Percentiles rank a stretch among this genome's conserved stretches.
phyloP scores from a whole-genome alignment of 2,329 filamentous ascomycete species.

The Hypoxylon sp. region DNA sequence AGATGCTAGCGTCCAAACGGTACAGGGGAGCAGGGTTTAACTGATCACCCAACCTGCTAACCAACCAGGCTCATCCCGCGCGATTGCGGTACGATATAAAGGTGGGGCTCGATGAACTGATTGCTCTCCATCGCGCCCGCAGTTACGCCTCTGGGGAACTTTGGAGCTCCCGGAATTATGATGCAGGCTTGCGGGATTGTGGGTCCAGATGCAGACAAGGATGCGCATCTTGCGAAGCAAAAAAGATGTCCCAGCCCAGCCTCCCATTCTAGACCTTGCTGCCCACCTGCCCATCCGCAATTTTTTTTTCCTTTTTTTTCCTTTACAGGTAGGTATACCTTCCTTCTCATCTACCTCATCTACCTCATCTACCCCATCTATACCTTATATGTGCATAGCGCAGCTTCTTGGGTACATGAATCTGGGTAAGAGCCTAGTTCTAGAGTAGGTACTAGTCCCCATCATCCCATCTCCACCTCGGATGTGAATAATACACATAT shows the following conservation, averaged over 20 bases:
- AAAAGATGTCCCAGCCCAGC: constrained; percentile 12
- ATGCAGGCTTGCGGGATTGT: constrained; percentile 21
- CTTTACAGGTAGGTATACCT: no score
- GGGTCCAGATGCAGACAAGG: no score
- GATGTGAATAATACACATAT: constrained; percentile 20
- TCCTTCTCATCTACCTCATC: no score
- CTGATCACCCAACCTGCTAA: constrained; percentile 12
- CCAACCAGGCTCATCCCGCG: constrained; percentile 1
- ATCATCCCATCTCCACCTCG: constrained; percentile 26
- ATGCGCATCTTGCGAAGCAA: no score
- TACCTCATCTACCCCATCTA: no score
- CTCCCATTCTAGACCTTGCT: no score
- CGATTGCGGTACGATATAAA: constrained; percentile 1
- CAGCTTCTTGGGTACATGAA: no score
- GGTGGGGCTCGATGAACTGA: no score
- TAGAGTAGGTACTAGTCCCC: constrained; percentile 3
- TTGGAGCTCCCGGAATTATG: constrained; percentile 22
- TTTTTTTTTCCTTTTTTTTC: no score
- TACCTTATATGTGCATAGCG: no score
- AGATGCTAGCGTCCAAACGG: constrained; percentile 10
- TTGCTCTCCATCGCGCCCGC: no score
- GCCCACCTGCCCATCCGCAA: no score
- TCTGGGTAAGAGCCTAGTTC: constrained; percentile 9
- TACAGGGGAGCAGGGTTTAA: not conserved
- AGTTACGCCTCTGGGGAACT: constrained; percentile 27